Evolutionary conservation across 2,329 filamentous ascomycete species (phyloP).

Genomic region (Daldinia sp.): DNA sequence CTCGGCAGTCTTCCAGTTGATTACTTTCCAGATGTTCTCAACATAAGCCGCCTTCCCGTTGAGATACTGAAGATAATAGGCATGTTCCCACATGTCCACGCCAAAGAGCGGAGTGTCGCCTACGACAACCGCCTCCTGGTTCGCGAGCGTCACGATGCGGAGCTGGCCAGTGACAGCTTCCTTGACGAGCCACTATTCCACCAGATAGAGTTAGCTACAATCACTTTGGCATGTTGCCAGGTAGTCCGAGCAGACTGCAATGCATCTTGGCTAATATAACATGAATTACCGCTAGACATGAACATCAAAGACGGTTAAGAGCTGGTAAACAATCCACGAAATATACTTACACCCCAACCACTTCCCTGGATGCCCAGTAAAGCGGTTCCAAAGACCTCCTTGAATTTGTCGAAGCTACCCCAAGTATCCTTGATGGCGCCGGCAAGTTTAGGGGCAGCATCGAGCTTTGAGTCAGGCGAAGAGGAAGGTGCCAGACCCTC

Average conservation of each 20-base stretch:
- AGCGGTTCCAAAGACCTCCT: constrained; percentile 69
- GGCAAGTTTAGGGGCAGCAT: constrained; percentile 64
- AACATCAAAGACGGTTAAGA: not conserved
- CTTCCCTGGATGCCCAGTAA: constrained; percentile 81
- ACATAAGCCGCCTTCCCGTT: constrained; percentile 80
- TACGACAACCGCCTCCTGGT: constrained; percentile 78
- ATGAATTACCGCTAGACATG: not conserved
- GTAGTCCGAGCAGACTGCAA: not conserved
- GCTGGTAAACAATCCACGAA: not conserved
- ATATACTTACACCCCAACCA: constrained; percentile 70
- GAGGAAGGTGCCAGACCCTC: constrained; percentile 74
- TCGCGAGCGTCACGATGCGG: constrained; percentile 81
- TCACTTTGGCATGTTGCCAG: not conserved
- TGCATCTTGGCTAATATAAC: too few species aligned
- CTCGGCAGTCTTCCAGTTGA: constrained; percentile 79
- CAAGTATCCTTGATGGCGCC: constrained; percentile 70
- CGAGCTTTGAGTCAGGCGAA: constrained; percentile 63
- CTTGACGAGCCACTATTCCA: constrained; percentile 72
- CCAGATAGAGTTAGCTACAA: constrained; percentile 6
- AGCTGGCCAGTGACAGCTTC: constrained; percentile 67
- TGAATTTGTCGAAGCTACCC: constrained; percentile 73
- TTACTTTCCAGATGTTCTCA: constrained; percentile 78
- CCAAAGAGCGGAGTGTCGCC: constrained; percentile 75
- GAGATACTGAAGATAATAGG: constrained; percentile 86
- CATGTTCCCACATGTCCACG: constrained; percentile 94